Evolutionary conservation across 306 rosid genomes (phyloP), one percentile per base, ranked within the genome.

Genomic region (Lablab purpureus): DNA sequence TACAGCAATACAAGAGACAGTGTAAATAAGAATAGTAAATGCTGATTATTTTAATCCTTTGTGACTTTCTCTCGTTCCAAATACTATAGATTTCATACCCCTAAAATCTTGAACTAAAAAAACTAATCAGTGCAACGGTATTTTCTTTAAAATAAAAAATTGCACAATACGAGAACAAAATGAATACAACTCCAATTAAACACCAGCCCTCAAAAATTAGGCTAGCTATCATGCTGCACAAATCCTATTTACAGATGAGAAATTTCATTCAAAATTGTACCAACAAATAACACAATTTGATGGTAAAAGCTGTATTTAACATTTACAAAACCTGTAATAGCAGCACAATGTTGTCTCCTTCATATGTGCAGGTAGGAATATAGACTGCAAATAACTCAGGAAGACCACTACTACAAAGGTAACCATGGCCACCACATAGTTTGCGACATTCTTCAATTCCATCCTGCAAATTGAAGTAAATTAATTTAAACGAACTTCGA

Each of bases 371-470:
- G 56, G 99, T 92, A 55, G 99, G 99, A 78, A 95, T 88, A 79
- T 93, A 95, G 83, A 95, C 99, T 15, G 99, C 97, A 93, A 95
- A 93, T 87, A 95, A 82, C 84, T 93, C 99, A 10, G 99, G 99
- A 74, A 95, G 97, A 67, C 99, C 99, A 73, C 98, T 91, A 88
- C 93, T 93, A 65, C 97, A 89, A 43, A 95, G 94, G 83, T 95
- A 95, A 76, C 99, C 99, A 22, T 93, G 99, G 50, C 98, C 99
- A 78, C 98, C 99, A 19, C 99, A 95, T 84, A 95, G 80, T 81
- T 95, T 95, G 67, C 97, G 92, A 75, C 99, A 93, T 83, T 91
- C 99, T 82, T 95, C 99, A 82, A 95, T 95, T 17, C 81, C 99
- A 80, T 93, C 99, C 99, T 95, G 82, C 32, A 88, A 85, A 62